These are phyloP conservation scores for grape (Vitis vinifera) DNA, from an alignment of 164 flowering plant genomes.

Conservation along the genomic window DNA sequence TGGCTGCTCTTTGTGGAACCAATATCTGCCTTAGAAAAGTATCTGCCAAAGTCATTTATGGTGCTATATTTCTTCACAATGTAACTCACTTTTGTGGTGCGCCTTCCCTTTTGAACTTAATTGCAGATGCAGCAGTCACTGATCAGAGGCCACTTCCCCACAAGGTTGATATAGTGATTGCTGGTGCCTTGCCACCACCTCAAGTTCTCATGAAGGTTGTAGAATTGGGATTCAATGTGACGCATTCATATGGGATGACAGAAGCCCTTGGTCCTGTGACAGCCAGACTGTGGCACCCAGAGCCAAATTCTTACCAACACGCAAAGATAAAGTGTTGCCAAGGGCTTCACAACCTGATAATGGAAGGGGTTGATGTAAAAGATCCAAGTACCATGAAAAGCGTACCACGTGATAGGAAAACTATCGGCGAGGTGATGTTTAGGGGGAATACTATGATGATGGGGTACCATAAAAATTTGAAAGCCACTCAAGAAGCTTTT, in stretches of 20 bases:
- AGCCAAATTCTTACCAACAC: constrained; percentile 35
- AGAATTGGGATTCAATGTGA: constrained; percentile 40
- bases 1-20: constrained; percentile 49
- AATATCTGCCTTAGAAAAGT: constrained; percentile 41
- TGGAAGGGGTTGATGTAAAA: constrained; percentile 42
- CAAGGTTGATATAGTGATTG: constrained; percentile 41
- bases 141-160: constrained; percentile 31
- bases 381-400: constrained; percentile 39
- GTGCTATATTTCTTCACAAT: constrained; percentile 27
- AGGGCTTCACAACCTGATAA: constrained; percentile 33
- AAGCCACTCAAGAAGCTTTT: constrained; percentile 39
- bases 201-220: constrained; percentile 38
- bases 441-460: constrained; percentile 55
- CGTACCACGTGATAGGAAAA: constrained; percentile 41
- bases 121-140: constrained; percentile 24
- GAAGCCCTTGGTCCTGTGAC: constrained; percentile 52
- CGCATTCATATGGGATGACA: constrained; percentile 49
- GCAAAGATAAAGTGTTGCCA: constrained; percentile 36
- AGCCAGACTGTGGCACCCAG: constrained; percentile 40
- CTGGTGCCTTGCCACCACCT: constrained; percentile 53
- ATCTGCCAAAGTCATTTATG: constrained; percentile 33
- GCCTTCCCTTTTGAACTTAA: constrained; percentile 49
- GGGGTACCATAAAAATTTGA: constrained; percentile 37
- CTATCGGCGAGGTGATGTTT: constrained; percentile 50
- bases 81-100: constrained; percentile 55